Conservation (phyloP, 139 green algal species). For the Axilococcus clingmanii region DNA sequence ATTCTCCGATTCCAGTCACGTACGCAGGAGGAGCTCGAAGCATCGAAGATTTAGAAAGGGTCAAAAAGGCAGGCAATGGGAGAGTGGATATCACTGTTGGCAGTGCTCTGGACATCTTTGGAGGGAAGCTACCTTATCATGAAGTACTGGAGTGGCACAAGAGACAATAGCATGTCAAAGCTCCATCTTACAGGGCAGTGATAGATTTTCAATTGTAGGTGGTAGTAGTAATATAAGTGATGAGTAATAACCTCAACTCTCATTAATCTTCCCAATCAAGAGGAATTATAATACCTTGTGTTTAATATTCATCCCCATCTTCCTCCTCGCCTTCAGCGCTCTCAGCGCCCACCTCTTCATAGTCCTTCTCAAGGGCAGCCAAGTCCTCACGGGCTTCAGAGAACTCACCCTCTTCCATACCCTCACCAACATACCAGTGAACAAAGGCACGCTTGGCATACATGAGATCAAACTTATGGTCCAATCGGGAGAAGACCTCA, state of each 20-base stretch:
- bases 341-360: slow-evolving; percentile 90
- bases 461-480: slow-evolving; percentile 99
- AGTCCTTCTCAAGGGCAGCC: slow-evolving; percentile 97
- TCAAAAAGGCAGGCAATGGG: slow-evolving; percentile 50
- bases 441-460: slow-evolving; percentile 99
- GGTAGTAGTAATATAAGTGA: slow-evolving; percentile 4
- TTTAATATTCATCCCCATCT: slow-evolving; percentile 18
- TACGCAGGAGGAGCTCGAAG: slow-evolving; percentile 89
- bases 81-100: slow-evolving; percentile 93
- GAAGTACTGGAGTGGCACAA: slow-evolving; percentile 92
- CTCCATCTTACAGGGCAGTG: too few relatives aligned
- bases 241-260: neutral
- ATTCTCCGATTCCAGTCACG: slow-evolving; percentile 73
- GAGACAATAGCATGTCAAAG: slow-evolving; percentile 11
- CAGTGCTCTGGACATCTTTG: slow-evolving; percentile 96
- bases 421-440: slow-evolving; percentile 99
- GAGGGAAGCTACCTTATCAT: slow-evolving; percentile 73
- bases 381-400: slow-evolving; percentile 91
- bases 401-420: slow-evolving; percentile 90
- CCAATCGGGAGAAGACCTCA: slow-evolving; percentile 94
- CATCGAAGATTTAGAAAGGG: slow-evolving; percentile 73
- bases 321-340: slow-evolving; percentile 48
- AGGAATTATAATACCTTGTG: too few relatives aligned
- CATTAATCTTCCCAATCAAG: too few relatives aligned
- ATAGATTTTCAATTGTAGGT: neutral